A percentile compares a stretch with the other conserved stretches of the same genome.
Evolutionary conservation across 495 filamentous ascomycete genomes (phyloP).

Genomic region (Hapsidospora chrysogenum): DNA sequence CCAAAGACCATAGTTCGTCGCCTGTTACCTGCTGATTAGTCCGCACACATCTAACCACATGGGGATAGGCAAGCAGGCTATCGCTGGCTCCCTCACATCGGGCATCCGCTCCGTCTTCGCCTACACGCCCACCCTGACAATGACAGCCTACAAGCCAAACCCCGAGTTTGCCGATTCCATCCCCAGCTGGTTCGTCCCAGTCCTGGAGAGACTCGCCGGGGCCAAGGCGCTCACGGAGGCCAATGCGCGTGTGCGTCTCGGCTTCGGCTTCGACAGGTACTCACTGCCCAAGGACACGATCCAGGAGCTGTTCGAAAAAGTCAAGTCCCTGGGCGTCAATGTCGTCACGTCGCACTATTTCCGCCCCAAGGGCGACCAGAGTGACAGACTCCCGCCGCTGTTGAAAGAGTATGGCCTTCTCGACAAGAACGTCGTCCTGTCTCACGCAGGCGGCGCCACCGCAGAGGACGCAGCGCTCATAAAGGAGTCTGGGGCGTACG

Average conservation of each 20-base stretch:
- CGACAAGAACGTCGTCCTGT: slow-evolving; percentile 18
- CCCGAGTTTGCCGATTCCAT: slow-evolving; percentile 14
- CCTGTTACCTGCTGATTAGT: not conserved
- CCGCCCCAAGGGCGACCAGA: too few relatives aligned
- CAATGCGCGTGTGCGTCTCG: slow-evolving; percentile 20
- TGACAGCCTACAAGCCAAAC: slow-evolving; percentile 20
- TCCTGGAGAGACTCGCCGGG: slow-evolving; percentile 17
- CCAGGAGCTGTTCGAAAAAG: slow-evolving; percentile 13
- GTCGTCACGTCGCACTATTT: slow-evolving; percentile 22
- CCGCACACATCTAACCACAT: not conserved
- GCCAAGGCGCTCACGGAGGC: slow-evolving; percentile 16
- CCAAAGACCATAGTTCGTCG: slow-evolving; percentile 19
- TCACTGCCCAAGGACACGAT: slow-evolving; percentile 18
- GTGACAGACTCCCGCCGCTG: slow-evolving; percentile 8
- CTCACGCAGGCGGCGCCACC: slow-evolving; percentile 15
- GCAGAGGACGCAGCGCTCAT: slow-evolving; percentile 13
- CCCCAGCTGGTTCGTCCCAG: slow-evolving; percentile 21
- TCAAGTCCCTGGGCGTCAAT: slow-evolving; percentile 12
- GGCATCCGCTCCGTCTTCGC: slow-evolving; percentile 32
- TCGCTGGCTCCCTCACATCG: slow-evolving; percentile 24
- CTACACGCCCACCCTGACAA: slow-evolving; percentile 18
- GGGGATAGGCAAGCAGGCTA: slow-evolving; percentile 16
- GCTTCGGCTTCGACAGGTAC: slow-evolving; percentile 24
- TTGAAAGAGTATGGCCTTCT: slow-evolving; percentile 19
- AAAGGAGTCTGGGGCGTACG: slow-evolving; percentile 6